Conservation (phyloP, 2,329 filamentous ascomycete genomes). For the Ophiostoma perfectum region DNA sequence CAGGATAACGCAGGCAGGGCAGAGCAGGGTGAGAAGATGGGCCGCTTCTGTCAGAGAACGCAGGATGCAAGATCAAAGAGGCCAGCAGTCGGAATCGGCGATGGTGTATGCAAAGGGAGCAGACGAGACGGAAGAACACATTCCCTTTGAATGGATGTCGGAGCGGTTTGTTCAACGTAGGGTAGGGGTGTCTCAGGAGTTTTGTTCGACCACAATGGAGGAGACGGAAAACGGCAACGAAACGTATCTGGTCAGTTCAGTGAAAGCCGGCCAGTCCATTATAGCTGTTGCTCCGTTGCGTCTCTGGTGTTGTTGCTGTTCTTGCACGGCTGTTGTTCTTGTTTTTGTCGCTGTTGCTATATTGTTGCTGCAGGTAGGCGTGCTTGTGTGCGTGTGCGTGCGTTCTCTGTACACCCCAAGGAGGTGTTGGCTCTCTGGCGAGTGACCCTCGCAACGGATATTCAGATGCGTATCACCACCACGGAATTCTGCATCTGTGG, state of each 20-base stretch:
- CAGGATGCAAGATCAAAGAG: slow-evolving; percentile 7
- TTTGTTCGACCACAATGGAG: neutral
- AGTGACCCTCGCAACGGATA: slow-evolving; percentile 1
- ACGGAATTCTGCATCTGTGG: neutral
- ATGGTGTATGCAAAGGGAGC: neutral
- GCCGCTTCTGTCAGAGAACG: neutral
- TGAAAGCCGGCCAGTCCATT: neutral
- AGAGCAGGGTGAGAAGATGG: neutral
- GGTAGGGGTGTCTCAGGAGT: neutral
- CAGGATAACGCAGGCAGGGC: slow-evolving; percentile 27
- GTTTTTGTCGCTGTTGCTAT: no score
- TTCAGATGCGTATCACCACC: slow-evolving; percentile 15
- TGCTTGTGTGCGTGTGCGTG: neutral
- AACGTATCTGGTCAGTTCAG: no score
- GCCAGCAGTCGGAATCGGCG: neutral
- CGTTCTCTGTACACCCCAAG: slow-evolving; percentile 2
- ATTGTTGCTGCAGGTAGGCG: neutral
- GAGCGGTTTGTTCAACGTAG: slow-evolving; percentile 1
- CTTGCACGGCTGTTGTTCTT: no score
- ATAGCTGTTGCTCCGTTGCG: no score
- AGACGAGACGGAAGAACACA: no score
- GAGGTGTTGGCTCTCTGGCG: neutral
- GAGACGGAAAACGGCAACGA: neutral
- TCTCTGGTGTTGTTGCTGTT: no score
- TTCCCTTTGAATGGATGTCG: no score